Conservation (phyloP, 257 asterid genomes). For the Rehmannia glutinosa region DNA sequence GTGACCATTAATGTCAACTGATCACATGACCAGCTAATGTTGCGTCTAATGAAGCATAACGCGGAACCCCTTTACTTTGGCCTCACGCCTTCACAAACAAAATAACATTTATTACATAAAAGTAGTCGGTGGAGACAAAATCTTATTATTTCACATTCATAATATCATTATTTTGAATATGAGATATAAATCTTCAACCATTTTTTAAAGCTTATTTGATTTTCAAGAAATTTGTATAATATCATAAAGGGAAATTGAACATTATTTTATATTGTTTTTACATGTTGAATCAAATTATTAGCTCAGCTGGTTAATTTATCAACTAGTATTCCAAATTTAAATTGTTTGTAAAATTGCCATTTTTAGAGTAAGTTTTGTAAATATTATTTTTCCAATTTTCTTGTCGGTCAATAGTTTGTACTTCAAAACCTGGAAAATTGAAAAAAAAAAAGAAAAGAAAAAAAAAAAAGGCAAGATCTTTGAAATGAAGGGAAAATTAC, state of each 20-base stretch:
- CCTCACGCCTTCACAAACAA: conserved; percentile 25
- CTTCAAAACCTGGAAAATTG: background rate
- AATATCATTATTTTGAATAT: background rate
- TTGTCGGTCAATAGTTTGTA: conserved; percentile 13
- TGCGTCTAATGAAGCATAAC: background rate
- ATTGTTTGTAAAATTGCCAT: too few relatives aligned
- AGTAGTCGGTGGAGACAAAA: too few relatives aligned
- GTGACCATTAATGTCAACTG: background rate
- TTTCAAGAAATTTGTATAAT: too few relatives aligned
- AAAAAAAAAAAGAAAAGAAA: background rate
- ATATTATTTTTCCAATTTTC: background rate
- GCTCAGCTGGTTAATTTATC: too few relatives aligned
- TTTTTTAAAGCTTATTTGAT: too few relatives aligned
- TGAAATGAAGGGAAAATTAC: background rate
- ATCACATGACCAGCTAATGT: conserved; percentile 20
- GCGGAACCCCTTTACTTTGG: conserved; percentile 23
- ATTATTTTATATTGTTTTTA: too few relatives aligned
- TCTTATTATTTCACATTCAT: background rate
- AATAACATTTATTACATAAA: background rate
- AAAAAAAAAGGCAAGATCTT: background rate
- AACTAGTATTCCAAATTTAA: background rate
- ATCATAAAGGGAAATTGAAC: too few relatives aligned
- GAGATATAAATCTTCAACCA: too few relatives aligned
- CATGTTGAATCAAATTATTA: too few relatives aligned
- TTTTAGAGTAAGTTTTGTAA: background rate